A percentile compares a stretch with the other conserved stretches of the same genome.
Conservation (phyloP, 495 filamentous ascomycete genomes). For the Talaromyces trachyspermus region DNA sequence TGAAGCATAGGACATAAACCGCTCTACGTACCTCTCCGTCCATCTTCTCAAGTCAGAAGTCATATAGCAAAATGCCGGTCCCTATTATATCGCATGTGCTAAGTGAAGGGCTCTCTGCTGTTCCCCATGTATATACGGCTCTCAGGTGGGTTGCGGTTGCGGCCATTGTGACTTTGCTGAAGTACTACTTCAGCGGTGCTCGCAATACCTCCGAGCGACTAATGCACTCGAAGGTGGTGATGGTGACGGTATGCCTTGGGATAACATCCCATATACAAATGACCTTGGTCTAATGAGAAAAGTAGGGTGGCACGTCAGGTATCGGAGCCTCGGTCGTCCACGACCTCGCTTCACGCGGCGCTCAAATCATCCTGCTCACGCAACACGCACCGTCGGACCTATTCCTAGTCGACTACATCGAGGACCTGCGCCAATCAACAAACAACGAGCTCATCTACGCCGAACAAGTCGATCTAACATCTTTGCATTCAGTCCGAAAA, state of each 20-base stretch:
- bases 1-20: no score
- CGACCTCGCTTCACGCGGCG: constrained; percentile 72
- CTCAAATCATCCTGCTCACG: constrained; percentile 86
- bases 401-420: constrained; percentile 87
- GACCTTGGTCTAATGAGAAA: not conserved
- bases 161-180: constrained; percentile 55
- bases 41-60: not conserved
- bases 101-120: constrained; percentile 54
- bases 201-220: constrained; percentile 68
- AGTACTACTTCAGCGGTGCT: constrained; percentile 71
- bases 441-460: constrained; percentile 88
- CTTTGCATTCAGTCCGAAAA: constrained; percentile 75
- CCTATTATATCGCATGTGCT: constrained; percentile 57
- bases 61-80: constrained; percentile 62
- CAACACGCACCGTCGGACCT: constrained; percentile 71
- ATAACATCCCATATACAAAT: constrained; percentile 2
- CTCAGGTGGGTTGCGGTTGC: constrained; percentile 54
- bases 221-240: constrained; percentile 86
- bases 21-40: not conserved
- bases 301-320: constrained; percentile 83
- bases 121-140: constrained; percentile 57
- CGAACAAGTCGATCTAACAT: constrained; percentile 85
- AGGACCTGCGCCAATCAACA: constrained; percentile 73
- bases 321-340: constrained; percentile 72
- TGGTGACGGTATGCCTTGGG: constrained; percentile 88